Conservation (phyloP, 1,139 yeast genomes). For the Taphrina deformans region DNA sequence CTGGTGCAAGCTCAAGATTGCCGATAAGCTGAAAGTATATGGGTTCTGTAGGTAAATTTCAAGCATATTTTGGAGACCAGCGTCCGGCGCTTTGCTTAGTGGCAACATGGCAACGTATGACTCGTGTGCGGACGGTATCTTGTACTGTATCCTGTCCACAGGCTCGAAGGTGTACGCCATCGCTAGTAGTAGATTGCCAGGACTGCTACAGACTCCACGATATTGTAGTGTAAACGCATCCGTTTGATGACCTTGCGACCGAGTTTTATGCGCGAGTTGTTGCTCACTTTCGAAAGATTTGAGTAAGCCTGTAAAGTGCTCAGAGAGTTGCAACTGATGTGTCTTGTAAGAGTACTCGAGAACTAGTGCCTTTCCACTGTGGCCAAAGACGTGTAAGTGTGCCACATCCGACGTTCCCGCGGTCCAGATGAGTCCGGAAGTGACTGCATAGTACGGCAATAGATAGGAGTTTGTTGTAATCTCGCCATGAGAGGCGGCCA, state of each 20-base stretch:
- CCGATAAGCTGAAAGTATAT: background rate
- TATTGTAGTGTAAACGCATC: background rate
- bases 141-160: slow-evolving; percentile 8
- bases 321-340: background rate
- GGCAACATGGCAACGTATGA: background rate
- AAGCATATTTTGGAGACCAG: background rate
- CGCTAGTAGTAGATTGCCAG: background rate
- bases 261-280: background rate
- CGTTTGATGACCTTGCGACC: background rate
- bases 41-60: background rate
- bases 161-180: background rate
- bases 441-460: background rate
- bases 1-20: background rate
- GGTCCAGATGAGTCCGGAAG: background rate
- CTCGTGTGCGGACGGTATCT: background rate
- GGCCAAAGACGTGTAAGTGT: background rate
- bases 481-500: background rate
- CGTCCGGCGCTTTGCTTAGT: background rate
- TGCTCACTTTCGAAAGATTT: background rate
- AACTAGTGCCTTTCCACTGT: background rate
- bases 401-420: background rate
- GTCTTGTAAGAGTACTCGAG: background rate
- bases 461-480: background rate
- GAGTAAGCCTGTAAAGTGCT: background rate
- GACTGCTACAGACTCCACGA: background rate